Conservation (phyloP, 108 stramenopile species). For the Nannochloropsis oceanica region DNA sequence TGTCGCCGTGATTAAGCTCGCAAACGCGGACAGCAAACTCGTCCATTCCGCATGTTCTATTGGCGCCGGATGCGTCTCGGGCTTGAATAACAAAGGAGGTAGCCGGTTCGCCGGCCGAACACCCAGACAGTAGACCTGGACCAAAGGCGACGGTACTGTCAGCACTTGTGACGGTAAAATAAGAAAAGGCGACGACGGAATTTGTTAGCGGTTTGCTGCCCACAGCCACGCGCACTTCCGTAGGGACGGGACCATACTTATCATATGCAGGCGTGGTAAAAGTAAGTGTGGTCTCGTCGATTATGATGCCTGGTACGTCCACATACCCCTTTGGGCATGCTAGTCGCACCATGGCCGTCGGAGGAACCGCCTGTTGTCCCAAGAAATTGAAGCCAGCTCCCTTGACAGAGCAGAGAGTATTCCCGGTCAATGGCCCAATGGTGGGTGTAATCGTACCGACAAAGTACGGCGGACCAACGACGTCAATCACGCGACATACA, state of each 20-base stretch:
- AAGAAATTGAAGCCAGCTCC: slow-evolving; percentile 46
- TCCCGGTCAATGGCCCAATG: slow-evolving; percentile 55
- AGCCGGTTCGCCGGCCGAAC: not conserved
- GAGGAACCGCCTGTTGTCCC: slow-evolving; percentile 48
- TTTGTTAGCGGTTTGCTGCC: slow-evolving; percentile 52
- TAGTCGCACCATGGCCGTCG: slow-evolving; percentile 40
- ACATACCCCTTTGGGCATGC: slow-evolving; percentile 46
- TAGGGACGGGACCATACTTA: slow-evolving; percentile 42
- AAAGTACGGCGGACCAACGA: slow-evolving; percentile 67
- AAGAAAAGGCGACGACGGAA: slow-evolving; percentile 40
- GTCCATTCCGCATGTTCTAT: slow-evolving; percentile 58
- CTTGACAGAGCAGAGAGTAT: slow-evolving; percentile 30
- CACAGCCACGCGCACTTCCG: slow-evolving; percentile 48
- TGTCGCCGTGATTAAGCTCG: slow-evolving; percentile 1
- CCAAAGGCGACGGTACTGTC: slow-evolving; percentile 53
- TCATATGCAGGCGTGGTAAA: slow-evolving; percentile 53
- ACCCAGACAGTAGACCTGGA: slow-evolving; percentile 45
- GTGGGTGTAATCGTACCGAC: slow-evolving; percentile 29
- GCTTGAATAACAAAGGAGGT: slow-evolving; percentile 50
- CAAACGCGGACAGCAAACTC: slow-evolving; percentile 42
- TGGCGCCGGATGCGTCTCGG: slow-evolving; percentile 40
- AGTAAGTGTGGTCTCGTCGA: slow-evolving; percentile 36
- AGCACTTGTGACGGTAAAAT: slow-evolving; percentile 54
- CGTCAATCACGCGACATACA: slow-evolving; percentile 45
- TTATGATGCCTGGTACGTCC: slow-evolving; percentile 43